Conservation (phyloP, 495 filamentous ascomycete genomes). For the Daldinia bambusicola region DNA sequence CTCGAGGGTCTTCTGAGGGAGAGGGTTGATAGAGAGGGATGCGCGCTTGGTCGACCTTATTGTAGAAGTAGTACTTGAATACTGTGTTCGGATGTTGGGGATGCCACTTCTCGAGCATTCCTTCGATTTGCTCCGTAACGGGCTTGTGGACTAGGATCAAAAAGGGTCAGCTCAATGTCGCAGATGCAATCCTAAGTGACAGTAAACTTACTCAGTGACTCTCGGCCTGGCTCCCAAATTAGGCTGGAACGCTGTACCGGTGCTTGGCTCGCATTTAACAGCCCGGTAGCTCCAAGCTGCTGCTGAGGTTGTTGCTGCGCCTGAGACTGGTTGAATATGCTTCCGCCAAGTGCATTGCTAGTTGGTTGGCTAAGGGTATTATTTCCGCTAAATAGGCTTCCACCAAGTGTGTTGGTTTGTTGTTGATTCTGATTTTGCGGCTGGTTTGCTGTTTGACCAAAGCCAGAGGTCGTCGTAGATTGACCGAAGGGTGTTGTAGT, state of each 20-base stretch:
- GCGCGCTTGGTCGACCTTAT: constrained; percentile 79
- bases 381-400: constrained; percentile 41
- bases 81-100: constrained; percentile 73
- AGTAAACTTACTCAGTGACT: constrained; percentile 53
- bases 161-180: constrained; percentile 24
- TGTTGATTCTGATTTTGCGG: constrained; percentile 6
- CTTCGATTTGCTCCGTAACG: constrained; percentile 83
- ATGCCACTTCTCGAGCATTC: constrained; percentile 86
- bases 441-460: constrained; percentile 16
- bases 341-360: constrained; percentile 28
- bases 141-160: constrained; percentile 68
- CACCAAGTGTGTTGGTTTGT: constrained; percentile 27
- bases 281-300: constrained; percentile 38
- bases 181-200: too few species aligned
- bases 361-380: constrained; percentile 4
- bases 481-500: constrained; percentile 28
- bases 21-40: constrained; percentile 85
- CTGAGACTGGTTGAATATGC: constrained; percentile 45
- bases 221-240: constrained; percentile 61
- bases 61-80: constrained; percentile 95
- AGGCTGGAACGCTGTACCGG: constrained; percentile 52
- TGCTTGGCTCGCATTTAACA: constrained; percentile 51
- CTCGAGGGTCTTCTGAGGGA: constrained; percentile 78
- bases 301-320: constrained; percentile 43
- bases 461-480: constrained; percentile 13